Evolutionary conservation across 2,329 filamentous ascomycete species (phyloP).

Genomic region (Paecilomyces sp.): DNA sequence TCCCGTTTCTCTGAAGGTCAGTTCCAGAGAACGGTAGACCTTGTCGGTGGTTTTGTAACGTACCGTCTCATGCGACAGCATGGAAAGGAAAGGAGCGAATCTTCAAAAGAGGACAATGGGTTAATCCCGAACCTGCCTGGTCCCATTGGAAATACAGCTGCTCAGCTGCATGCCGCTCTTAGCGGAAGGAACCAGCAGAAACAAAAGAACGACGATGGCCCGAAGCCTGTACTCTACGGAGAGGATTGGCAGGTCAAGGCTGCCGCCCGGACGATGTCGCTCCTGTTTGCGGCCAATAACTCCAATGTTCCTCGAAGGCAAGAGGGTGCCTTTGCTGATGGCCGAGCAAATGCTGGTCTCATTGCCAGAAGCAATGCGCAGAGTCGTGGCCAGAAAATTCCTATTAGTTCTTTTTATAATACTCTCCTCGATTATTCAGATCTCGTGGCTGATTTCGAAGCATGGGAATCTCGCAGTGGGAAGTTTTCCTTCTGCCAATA

Average conservation of each 20-base stretch:
- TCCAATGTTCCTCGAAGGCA: conserved; percentile 34
- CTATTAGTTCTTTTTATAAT: conserved; percentile 82
- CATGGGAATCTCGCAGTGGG: conserved; percentile 68
- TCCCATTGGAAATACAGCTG: conserved; percentile 48
- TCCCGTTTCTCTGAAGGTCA: conserved; percentile 60
- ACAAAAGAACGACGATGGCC: conserved; percentile 48
- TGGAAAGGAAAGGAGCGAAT: conserved; percentile 56
- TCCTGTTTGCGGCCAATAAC: conserved; percentile 78
- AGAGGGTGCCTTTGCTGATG: conserved; percentile 21
- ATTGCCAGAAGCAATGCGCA: conserved; percentile 37
- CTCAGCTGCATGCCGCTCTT: conserved; percentile 71
- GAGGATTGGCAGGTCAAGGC: conserved; percentile 89
- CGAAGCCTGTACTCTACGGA: conserved; percentile 54
- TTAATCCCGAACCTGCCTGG: conserved; percentile 64
- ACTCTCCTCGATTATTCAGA: conserved; percentile 81
- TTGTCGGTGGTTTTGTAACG: conserved; percentile 71
- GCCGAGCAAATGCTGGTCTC: conserved; percentile 30
- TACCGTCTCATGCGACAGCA: conserved; percentile 69
- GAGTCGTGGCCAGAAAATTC: conserved; percentile 59
- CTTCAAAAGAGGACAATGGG: conserved; percentile 51
- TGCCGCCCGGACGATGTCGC: conserved; percentile 68
- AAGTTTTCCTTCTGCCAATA: conserved; percentile 90
- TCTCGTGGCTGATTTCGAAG: conserved; percentile 75
- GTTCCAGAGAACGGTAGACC: conserved; percentile 67
- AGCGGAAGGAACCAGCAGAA: conserved; percentile 43